Conservation (phyloP, 1,139 yeast genomes). For the Blastobotrys indianensis region DNA sequence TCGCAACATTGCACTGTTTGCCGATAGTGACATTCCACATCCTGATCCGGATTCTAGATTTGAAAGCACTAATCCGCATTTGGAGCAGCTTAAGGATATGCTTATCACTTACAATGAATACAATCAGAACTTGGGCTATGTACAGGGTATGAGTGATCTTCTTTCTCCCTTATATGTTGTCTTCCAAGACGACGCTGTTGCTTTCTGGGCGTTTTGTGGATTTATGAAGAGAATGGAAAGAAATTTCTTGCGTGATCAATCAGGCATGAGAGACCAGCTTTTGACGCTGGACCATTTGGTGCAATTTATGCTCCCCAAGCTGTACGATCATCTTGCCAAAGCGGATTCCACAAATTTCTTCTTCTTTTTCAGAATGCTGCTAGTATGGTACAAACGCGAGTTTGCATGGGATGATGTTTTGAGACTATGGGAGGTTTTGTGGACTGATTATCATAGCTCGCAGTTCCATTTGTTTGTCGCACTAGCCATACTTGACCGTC, state of each 20-base stretch:
- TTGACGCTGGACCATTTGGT: constrained; percentile 72
- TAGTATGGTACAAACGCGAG: constrained; percentile 95
- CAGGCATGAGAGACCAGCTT: constrained; percentile 91
- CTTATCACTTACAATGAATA: constrained; percentile 80
- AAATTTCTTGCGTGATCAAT: constrained; percentile 83
- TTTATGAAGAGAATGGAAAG: constrained; percentile 96
- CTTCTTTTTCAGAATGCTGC: constrained; percentile 88
- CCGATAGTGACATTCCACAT: constrained; percentile 45
- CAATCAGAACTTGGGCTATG: constrained; percentile 82
- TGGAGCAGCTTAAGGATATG: constrained; percentile 68
- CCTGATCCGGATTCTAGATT: constrained; percentile 49
- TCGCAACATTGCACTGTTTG: constrained; percentile 62
- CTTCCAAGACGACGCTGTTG: constrained; percentile 67
- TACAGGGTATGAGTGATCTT: constrained; percentile 96
- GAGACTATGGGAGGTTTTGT: constrained; percentile 81
- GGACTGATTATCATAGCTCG: constrained; percentile 80
- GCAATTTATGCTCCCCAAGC: constrained; percentile 80
- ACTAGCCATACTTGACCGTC: constrained; percentile 78
- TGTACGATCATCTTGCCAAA: constrained; percentile 73
- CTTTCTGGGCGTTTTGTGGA: constrained; percentile 84
- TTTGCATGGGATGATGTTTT: constrained; percentile 74
- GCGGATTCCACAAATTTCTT: constrained; percentile 88
- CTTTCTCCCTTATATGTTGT: constrained; percentile 79
- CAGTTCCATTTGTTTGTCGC: constrained; percentile 88
- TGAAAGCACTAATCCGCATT: constrained; percentile 59